Percentiles rank a stretch among this genome's conserved stretches.
phyloP scores from a whole-genome alignment of 192 early-diverging fungal species.

The Endogone sp. region DNA sequence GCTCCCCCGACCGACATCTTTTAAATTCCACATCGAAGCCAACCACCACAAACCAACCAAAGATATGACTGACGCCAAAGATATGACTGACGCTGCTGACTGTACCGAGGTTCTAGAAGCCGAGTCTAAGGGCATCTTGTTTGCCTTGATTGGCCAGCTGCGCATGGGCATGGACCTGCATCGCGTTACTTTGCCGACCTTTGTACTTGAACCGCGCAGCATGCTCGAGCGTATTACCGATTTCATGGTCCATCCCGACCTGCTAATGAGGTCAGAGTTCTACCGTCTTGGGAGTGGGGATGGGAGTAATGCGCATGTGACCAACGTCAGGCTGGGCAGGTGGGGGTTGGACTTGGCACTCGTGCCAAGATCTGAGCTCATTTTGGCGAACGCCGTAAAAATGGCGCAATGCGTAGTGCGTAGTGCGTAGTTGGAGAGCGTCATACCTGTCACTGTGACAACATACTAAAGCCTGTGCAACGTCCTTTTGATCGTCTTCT shows the following conservation, averaged over 20 bases:
- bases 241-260: conserved; percentile 64
- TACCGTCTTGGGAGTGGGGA: conserved; percentile 1
- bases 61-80: neutral
- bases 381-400: no score
- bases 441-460: no score
- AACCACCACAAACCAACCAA: neutral
- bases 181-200: conserved; percentile 92
- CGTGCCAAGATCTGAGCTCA: no score
- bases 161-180: conserved; percentile 89
- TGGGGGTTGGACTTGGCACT: no score
- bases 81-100: conserved; percentile 37
- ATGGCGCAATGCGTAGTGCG: no score
- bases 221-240: conserved; percentile 96
- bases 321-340: no score
- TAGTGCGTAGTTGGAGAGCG: no score
- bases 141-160: conserved; percentile 86
- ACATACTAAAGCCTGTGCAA: no score
- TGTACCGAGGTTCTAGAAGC: conserved; percentile 78
- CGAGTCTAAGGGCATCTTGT: conserved; percentile 74
- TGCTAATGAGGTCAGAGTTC: neutral
- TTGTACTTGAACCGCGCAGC: conserved; percentile 92
- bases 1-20: no score
- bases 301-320: neutral
- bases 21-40: neutral
- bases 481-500: neutral